Evolutionary conservation across 257 asterid genomes (phyloP), one percentile per base, ranked within the genome.

Genomic region (Linderniella brevidens): DNA sequence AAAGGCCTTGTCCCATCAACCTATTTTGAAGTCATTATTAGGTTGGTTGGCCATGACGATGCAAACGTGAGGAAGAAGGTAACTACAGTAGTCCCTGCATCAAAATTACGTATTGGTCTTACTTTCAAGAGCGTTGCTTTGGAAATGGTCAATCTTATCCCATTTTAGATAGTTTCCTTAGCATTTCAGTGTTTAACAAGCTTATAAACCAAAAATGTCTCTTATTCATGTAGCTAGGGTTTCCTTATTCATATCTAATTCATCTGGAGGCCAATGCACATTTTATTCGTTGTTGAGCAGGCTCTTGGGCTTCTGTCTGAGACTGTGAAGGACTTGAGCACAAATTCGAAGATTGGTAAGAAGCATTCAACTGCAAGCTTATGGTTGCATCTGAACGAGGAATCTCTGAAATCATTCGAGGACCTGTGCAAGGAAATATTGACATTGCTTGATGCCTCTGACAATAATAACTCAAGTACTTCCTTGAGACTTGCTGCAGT

Each of bases 221-320:
- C n/a, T n/a, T n/a, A n/a, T n/a, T 25, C 32, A 25, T 25, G 32
- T 25, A 25, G 32, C 32, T 25, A 25, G 32, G 32, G 6, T 25
- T 25, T 25, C 6, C 6, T 25, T 6, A 25, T 6, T 25, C 6
- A 25, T 25, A 25, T 25, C 32, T 25, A 25, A 25, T 25, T 25
- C 32, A 6, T 25, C 32, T 25, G 32, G 6, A 25, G 32, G 32
- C 32, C 32, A 25, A 25, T 25, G 4, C 6, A 25, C 32, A 25
- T 25, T 25, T 25, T 25, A 25, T 25, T 3, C 6, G 32, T 25
- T 25, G 32, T 25, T 25, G 32, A 25, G 45, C 87, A 90, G 98
- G 92, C 94, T 61, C 93, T 90, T 60, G 79, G 86, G 54, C 73
- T 86, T 62, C 64, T 90, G 43, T 69, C 76, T 49, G 87, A 77